These are phyloP conservation scores for Sclerotinia nivalis DNA, from an alignment of 2,329 filamentous ascomycete species.

Conservation along the genomic window DNA sequence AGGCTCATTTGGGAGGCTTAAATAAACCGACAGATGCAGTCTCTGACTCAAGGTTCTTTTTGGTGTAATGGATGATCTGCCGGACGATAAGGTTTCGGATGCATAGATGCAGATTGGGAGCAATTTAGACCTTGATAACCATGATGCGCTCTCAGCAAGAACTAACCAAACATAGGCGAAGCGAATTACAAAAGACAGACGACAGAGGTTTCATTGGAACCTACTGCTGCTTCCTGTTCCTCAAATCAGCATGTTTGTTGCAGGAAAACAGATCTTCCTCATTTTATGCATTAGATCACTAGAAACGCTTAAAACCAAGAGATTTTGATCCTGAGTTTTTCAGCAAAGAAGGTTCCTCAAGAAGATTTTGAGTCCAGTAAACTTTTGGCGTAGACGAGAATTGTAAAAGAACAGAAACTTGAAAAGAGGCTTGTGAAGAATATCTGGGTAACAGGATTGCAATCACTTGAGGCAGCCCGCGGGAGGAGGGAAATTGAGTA, in stretches of 20 bases:
- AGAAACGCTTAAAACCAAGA: background rate
- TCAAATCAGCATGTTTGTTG: background rate
- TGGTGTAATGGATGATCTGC: slow-evolving; percentile 50
- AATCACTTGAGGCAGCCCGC: background rate
- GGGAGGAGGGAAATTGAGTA: background rate
- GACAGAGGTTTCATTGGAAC: background rate
- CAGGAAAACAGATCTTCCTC: background rate
- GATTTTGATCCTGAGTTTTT: background rate
- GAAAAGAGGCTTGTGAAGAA: background rate
- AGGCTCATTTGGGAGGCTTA: background rate
- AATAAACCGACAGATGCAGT: slow-evolving; percentile 52
- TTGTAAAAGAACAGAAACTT: background rate
- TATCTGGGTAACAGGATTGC: background rate
- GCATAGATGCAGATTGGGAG: background rate
- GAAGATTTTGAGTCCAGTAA: background rate
- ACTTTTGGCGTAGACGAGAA: background rate
- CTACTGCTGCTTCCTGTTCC: background rate
- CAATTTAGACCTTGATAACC: background rate
- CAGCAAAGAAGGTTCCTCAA: background rate
- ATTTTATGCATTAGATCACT: background rate
- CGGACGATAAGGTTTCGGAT: slow-evolving; percentile 17
- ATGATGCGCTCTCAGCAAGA: background rate
- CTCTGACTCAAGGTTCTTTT: slow-evolving; percentile 67
- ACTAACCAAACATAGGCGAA: background rate
- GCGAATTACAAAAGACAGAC: background rate